Percentiles rank a stretch among this genome's conserved stretches.
phyloP scores from a whole-genome alignment of 2,329 filamentous ascomycete species.

The Monosporascus sp. region DNA sequence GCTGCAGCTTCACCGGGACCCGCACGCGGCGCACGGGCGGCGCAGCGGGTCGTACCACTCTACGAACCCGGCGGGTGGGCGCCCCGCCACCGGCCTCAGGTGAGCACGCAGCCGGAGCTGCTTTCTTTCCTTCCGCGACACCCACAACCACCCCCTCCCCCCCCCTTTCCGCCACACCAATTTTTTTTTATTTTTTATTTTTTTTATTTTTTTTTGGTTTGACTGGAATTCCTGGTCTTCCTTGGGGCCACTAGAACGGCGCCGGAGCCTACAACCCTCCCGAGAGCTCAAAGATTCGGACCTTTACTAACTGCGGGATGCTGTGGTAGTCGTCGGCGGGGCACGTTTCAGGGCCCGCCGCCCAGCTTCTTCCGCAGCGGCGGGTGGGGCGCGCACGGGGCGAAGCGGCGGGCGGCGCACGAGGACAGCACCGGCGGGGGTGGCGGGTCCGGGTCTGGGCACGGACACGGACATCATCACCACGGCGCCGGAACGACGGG shows the following conservation, averaged over 20 bases:
- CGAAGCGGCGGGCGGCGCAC: conserved; percentile 53
- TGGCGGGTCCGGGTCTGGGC: background rate
- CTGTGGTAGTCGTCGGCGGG: conserved; percentile 53
- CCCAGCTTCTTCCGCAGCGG: conserved; percentile 82
- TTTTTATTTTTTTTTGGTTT: no score
- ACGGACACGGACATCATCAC: no score
- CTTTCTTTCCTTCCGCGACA: no score
- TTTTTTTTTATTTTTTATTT: no score
- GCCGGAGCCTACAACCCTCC: no score
- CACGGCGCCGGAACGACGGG: conserved; percentile 12
- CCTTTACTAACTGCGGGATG: no score
- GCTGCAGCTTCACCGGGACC: conserved; percentile 33
- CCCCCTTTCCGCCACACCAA: no score
- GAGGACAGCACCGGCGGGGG: conserved; percentile 31
- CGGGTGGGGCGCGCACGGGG: conserved; percentile 64
- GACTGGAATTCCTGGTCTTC: no score
- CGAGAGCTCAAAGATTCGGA: no score
- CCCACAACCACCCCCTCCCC: no score
- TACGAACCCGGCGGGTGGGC: conserved; percentile 60
- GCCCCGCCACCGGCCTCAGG: conserved; percentile 73
- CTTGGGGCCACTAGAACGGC: no score
- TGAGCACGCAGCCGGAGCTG: no score
- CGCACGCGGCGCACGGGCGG: conserved; percentile 16
- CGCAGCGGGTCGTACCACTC: conserved; percentile 50
- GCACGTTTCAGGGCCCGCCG: conserved; percentile 77